Evolutionary conservation across 2,329 filamentous ascomycete species (phyloP).

Genomic region (Trichocomaceae sp.): DNA sequence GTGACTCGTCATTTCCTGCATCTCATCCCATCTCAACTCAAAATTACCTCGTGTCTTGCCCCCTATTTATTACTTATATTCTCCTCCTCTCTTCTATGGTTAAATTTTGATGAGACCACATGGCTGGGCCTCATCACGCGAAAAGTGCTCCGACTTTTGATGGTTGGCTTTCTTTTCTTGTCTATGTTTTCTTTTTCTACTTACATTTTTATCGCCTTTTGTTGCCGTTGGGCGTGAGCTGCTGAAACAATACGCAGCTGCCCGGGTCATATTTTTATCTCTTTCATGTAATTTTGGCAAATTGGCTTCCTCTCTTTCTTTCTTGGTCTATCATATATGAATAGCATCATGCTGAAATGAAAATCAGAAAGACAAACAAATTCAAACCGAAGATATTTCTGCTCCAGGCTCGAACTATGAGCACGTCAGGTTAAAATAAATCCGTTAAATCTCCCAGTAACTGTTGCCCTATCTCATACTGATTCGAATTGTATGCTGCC

Average conservation of each 20-base stretch:
- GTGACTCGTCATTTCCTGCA: background rate
- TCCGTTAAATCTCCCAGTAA: no score
- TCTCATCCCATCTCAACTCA: constrained; percentile 9
- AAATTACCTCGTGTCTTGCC: background rate
- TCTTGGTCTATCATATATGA: background rate
- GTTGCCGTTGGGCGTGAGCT: background rate
- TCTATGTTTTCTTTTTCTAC: background rate
- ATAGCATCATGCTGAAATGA: background rate
- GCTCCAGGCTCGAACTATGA: background rate
- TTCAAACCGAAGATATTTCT: background rate
- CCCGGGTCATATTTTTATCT: background rate
- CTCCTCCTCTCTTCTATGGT: background rate
- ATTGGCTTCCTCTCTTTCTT: background rate
- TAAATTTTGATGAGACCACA: background rate
- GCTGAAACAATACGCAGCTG: background rate
- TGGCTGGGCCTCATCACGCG: background rate
- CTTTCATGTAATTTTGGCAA: constrained; percentile 4
- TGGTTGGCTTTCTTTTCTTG: constrained; percentile 8
- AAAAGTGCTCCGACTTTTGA: constrained; percentile 8
- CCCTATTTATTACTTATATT: background rate
- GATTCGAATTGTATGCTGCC: no score
- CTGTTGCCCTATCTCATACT: no score
- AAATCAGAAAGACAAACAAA: constrained; percentile 1
- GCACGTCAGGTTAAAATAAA: no score
- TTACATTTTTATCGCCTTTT: background rate